A percentile compares a stretch with the other conserved stretches of the same genome.
These are phyloP conservation scores for Phytopythium delawarense DNA, from an alignment of 352 stramenopile genomes.

Conservation along the genomic window DNA sequence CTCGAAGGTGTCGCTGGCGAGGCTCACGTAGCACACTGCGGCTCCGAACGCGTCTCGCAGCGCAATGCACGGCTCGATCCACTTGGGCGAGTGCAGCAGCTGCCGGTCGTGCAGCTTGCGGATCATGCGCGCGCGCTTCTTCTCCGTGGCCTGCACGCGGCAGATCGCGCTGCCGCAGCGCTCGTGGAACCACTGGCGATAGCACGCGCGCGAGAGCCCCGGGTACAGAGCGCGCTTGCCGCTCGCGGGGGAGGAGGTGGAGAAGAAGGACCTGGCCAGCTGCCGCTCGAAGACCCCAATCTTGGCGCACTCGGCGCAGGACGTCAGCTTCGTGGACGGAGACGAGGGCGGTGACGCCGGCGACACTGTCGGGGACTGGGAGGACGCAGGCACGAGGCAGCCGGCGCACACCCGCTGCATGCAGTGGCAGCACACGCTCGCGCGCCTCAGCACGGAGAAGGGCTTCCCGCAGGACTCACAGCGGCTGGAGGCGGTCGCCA, in stretches of 20 bases:
- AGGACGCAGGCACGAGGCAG: background rate
- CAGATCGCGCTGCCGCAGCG: conserved; percentile 3
- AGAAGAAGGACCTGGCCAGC: conserved; percentile 18
- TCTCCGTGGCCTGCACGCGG: conserved; percentile 7
- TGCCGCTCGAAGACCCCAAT: conserved; percentile 12
- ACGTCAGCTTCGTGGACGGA: background rate
- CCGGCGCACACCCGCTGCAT: background rate
- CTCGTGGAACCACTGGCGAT: conserved; percentile 18
- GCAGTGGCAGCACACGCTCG: conserved; percentile 6
- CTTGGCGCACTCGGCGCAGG: conserved; percentile 18
- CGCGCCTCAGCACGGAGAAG: conserved; percentile 4
- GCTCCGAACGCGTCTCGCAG: conserved; percentile 6
- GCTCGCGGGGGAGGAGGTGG: background rate
- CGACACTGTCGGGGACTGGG: background rate
- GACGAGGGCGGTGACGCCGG: background rate
- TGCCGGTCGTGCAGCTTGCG: conserved; percentile 16
- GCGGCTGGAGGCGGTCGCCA: background rate
- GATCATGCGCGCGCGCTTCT: conserved; percentile 17
- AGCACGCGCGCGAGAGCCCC: conserved; percentile 12
- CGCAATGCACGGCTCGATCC: conserved; percentile 10
- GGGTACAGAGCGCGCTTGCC: conserved; percentile 18
- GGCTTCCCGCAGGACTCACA: conserved; percentile 7
- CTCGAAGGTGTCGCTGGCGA: conserved; percentile 11
- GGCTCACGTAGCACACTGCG: conserved; percentile 15
- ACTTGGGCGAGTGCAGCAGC: conserved; percentile 21